Percentiles rank a stretch among this genome's conserved stretches.
phyloP scores from a whole-genome alignment of 2,329 filamentous ascomycete species.

The Xylariaceae sp. region DNA sequence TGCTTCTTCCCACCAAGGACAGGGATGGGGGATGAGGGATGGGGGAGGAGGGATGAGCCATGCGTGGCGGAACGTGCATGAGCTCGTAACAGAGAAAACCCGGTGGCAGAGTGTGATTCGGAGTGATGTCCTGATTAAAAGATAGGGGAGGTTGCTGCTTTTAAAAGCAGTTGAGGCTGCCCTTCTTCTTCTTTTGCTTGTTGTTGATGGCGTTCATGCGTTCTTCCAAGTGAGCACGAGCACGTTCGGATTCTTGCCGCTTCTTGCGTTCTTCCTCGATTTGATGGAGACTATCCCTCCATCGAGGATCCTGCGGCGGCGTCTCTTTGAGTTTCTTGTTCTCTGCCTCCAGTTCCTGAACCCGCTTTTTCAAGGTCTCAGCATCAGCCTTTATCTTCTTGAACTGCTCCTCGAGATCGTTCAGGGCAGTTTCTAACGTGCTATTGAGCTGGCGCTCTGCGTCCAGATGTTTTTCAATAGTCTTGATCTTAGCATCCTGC shows the following conservation, averaged over 20 bases:
- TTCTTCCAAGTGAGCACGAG: constrained; percentile 83
- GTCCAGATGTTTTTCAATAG: constrained; percentile 92
- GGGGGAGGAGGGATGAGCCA: background rate
- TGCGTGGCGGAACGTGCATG: background rate
- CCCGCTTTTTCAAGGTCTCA: constrained; percentile 86
- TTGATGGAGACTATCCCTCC: constrained; percentile 65
- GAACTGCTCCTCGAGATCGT: constrained; percentile 84
- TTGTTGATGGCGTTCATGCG: constrained; percentile 87
- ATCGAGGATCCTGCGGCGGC: constrained; percentile 50
- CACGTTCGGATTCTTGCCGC: constrained; percentile 81
- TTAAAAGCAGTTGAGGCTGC: constrained; percentile 95
- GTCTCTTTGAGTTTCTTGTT: constrained; percentile 59
- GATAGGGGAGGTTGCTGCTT: constrained; percentile 23
- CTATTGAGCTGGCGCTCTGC: constrained; percentile 95
- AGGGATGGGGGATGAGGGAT: too few relatives aligned
- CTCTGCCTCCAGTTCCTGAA: constrained; percentile 66
- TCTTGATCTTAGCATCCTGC: constrained; percentile 88
- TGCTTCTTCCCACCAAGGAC: background rate
- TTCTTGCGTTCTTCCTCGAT: constrained; percentile 97
- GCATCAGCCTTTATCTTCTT: constrained; percentile 89
- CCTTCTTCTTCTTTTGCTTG: constrained; percentile 96
- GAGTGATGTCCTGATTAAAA: background rate
- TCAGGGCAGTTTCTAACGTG: constrained; percentile 90
- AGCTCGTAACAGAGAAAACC: background rate
- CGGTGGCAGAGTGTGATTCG: background rate